Evolutionary conservation across 768 basidiomycete species (phyloP).

Genomic region (Butyriboletus loyo): DNA sequence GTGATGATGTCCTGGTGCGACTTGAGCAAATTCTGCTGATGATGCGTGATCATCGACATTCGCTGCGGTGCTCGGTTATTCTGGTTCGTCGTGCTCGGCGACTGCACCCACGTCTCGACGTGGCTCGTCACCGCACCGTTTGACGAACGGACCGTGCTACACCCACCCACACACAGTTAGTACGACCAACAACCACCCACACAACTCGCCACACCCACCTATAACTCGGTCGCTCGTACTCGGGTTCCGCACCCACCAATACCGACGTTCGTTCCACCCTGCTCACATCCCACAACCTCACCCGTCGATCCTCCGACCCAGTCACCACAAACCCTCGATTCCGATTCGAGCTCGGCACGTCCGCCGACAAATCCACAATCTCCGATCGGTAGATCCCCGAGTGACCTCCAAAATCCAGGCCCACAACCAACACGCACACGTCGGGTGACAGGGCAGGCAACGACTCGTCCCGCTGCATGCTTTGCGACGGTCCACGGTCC

Average conservation of each 20-base stretch:
- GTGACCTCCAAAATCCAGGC: conserved; percentile 76
- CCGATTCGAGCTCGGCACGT: conserved; percentile 38
- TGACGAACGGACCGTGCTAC: conserved; percentile 33
- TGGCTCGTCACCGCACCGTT: conserved; percentile 49
- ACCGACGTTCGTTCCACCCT: conserved; percentile 71
- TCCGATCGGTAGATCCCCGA: conserved; percentile 51
- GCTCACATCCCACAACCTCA: conserved; percentile 86
- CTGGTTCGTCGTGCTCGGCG: conserved; percentile 42
- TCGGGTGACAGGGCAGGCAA: conserved; percentile 56
- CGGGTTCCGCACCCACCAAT: conserved; percentile 74
- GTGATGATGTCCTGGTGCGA: conserved; percentile 91
- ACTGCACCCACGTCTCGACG: conserved; percentile 61
- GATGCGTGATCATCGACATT: conserved; percentile 73
- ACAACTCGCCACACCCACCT: conserved; percentile 44
- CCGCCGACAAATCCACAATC: conserved; percentile 42
- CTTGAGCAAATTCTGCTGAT: conserved; percentile 80
- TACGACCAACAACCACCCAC: neutral
- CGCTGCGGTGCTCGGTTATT: conserved; percentile 70
- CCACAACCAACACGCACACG: conserved; percentile 66
- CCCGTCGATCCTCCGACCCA: conserved; percentile 86
- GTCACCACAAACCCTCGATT: conserved; percentile 75
- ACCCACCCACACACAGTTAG: conserved; percentile 2
- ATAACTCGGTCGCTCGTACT: conserved; percentile 73
- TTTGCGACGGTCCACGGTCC: conserved; percentile 33
- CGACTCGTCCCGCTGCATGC: conserved; percentile 32